Base-by-base conservation (phyloP, 441 rosid genomes). In the Adansonia madagascariensis region DNA sequence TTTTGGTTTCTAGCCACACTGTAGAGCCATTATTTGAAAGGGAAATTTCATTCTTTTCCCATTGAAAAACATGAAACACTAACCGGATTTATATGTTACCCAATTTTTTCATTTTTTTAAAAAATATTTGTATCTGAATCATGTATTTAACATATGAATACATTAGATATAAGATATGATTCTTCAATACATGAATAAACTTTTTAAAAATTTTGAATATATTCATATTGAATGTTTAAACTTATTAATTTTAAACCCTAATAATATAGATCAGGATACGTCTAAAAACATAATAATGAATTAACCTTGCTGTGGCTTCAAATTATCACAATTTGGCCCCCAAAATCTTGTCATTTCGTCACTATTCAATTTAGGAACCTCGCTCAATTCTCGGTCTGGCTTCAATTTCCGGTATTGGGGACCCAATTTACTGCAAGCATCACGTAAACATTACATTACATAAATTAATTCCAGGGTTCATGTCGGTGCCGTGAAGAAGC, bases 401-500 rank as follows among this genome's bases (percentile, higher is more conserved):
- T 1, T 22, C 12, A 20, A 2, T 22, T 49, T 20, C 41, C 41
- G 6, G 20, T 18, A 49, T 3, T 6, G 6, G 59, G 74, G 74
- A 70, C 60, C 60, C 74, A 69, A 69, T 69, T 69, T 24, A 10
- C 2, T 0, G 22, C 9, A 69, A 69, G 73, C 73, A 49, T 10
- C 59, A 69, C 12, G 43, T 11, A 50, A 7, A 7, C 41, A 12
- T 47, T 24, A 24, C n/a, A 11, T 64, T 6, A 44, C n/a, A 18
- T 5, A 11, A 18, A 20, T 5, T n/a, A 17, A 68, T 11, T 68
- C 18, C 41, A 11, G 56, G 35, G 71, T 44, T 66, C n/a, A 66
- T 44, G 17, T 47, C 6, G 57, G 10, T 24, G 20, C 55, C 43
- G 73, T 49, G 43, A 24, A 49, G 12, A 12, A 24, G 59, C 43